These are phyloP conservation scores for Pichia phayaonensis DNA, from an alignment of 805 yeast genomes.

Conservation along the genomic window DNA sequence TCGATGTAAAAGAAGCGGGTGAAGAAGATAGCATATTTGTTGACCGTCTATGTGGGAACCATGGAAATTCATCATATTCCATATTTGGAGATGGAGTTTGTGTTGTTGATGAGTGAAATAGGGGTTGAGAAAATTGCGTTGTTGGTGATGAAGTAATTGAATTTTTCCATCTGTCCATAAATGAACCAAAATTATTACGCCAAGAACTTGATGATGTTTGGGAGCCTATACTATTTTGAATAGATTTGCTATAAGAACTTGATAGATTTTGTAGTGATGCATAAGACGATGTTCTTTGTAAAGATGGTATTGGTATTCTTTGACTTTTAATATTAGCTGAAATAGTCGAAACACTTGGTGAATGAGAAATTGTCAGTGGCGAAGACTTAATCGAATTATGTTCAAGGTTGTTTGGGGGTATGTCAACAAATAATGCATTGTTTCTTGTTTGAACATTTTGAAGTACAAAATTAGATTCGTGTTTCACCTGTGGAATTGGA, in stretches of 20 bases:
- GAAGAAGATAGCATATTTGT: conserved; percentile 1
- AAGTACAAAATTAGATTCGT: background rate
- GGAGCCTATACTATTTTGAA: conserved; percentile 8
- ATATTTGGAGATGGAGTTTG: conserved; percentile 6
- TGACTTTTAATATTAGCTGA: conserved; percentile 16
- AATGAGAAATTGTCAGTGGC: conserved; percentile 4
- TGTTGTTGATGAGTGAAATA: background rate
- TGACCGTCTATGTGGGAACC: conserved; percentile 6
- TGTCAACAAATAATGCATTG: conserved; percentile 2
- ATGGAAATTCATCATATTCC: conserved; percentile 12
- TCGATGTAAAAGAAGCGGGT: conserved; percentile 10
- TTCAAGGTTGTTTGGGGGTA: background rate
- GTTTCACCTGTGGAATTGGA: background rate
- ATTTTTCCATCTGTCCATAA: conserved; percentile 24
- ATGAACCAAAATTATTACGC: conserved; percentile 25
- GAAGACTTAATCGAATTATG: background rate
- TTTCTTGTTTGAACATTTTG: background rate
- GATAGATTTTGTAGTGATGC: conserved; percentile 30
- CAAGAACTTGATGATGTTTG: conserved; percentile 20
- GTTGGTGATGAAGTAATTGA: conserved; percentile 6
- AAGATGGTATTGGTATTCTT: conserved; percentile 14
- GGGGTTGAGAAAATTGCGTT: background rate
- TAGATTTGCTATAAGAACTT: conserved; percentile 28
- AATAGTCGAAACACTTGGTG: conserved; percentile 11
- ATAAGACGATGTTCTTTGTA: conserved; percentile 26